Evolutionary conservation across 2,329 filamentous ascomycete species (phyloP).

Genomic region (Pseudopithomyces chartarum): DNA sequence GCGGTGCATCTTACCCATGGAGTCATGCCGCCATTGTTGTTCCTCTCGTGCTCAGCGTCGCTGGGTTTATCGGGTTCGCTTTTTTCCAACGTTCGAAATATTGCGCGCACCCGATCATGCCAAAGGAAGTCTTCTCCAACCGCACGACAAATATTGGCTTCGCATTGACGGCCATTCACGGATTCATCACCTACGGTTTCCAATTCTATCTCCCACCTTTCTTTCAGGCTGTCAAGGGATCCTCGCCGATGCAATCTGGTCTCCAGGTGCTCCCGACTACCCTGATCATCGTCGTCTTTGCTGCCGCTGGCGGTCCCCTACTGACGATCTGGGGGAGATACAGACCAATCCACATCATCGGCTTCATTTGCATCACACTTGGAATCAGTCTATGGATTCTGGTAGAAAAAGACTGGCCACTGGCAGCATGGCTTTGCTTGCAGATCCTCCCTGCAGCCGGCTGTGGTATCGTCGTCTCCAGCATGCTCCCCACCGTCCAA

Average conservation of each 20-base stretch:
- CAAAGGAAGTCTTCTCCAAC: constrained; percentile 51
- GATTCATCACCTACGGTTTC: constrained; percentile 33
- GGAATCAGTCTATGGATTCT: constrained; percentile 24
- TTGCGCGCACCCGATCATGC: constrained; percentile 45
- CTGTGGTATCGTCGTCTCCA: constrained; percentile 30
- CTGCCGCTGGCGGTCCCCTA: constrained; percentile 26
- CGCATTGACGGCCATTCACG: constrained; percentile 36
- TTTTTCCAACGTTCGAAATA: constrained; percentile 46
- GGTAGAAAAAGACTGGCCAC: constrained; percentile 15
- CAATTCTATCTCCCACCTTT: constrained; percentile 34
- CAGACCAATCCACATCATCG: constrained; percentile 31
- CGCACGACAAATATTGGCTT: constrained; percentile 47
- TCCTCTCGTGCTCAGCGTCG: constrained; percentile 52
- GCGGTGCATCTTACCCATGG: constrained; percentile 53
- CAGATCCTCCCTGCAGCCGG: constrained; percentile 32
- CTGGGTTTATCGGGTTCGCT: constrained; percentile 46
- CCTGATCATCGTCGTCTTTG: constrained; percentile 27
- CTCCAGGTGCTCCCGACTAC: constrained; percentile 34
- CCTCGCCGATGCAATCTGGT: constrained; percentile 27
- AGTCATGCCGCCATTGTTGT: constrained; percentile 44
- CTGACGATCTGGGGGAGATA: constrained; percentile 30
- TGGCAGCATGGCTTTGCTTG: constrained; percentile 24
- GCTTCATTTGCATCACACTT: constrained; percentile 27
- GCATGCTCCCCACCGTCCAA: constrained; percentile 36
- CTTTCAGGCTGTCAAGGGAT: constrained; percentile 35